phyloP scores from a whole-genome alignment of 768 basidiomycete species.

The Termitomyces sp. region DNA sequence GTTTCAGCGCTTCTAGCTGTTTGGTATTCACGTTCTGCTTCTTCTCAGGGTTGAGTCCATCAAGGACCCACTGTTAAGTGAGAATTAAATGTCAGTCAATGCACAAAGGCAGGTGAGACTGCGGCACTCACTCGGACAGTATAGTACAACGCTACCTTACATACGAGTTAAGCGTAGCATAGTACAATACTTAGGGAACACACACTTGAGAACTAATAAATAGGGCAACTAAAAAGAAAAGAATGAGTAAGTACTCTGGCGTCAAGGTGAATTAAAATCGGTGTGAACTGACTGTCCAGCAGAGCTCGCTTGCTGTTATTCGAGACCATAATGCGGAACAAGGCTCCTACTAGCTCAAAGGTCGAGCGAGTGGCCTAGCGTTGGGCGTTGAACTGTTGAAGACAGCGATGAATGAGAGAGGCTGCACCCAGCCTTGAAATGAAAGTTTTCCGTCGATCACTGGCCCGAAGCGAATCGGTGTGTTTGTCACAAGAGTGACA shows the following conservation, averaged over 20 bases:
- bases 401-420: not conserved
- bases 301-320: conserved; percentile 16
- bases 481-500: not conserved
- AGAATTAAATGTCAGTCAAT: not conserved
- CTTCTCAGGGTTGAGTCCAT: conserved; percentile 46
- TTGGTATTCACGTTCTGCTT: conserved; percentile 66
- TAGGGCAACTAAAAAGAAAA: conserved; percentile 43
- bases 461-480: not conserved
- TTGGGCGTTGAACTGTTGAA: not conserved
- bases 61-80: conserved; percentile 58
- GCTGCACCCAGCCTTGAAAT: not conserved
- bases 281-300: conserved; percentile 14
- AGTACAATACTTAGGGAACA: conserved; percentile 11
- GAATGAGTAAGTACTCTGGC: conserved; percentile 5
- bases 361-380: not conserved
- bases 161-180: conserved; percentile 19
- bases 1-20: conserved; percentile 66
- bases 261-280: not conserved
- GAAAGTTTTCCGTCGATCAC: not conserved
- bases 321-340: conserved; percentile 10
- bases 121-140: conserved; percentile 60
- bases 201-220: conserved; percentile 50
- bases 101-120: not conserved
- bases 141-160: conserved; percentile 77
- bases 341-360: not conserved